Percentiles rank a stretch among this genome's conserved stretches.
phyloP scores from a whole-genome alignment of 2,329 filamentous ascomycete species.

The Penicillium sp. region DNA sequence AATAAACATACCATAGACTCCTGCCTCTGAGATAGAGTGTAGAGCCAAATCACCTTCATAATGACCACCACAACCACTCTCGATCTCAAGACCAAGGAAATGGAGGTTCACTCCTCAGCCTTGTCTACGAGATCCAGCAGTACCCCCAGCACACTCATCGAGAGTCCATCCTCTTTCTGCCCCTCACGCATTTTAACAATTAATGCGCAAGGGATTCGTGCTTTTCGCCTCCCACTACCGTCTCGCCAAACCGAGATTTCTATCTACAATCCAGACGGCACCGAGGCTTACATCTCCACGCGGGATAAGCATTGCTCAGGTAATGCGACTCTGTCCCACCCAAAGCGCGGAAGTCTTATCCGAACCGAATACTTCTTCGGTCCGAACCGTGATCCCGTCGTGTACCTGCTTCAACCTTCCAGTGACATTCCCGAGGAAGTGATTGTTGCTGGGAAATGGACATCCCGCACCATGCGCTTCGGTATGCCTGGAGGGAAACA shows the following conservation, averaged over 20 bases:
- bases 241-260: slow-evolving; percentile 38
- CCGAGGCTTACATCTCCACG: slow-evolving; percentile 52
- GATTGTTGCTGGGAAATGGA: slow-evolving; percentile 41
- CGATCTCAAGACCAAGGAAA: not conserved
- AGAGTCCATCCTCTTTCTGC: slow-evolving; percentile 9
- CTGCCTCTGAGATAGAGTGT: not conserved
- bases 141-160: slow-evolving; percentile 9
- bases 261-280: slow-evolving; percentile 36
- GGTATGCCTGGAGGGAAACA: slow-evolving; percentile 47
- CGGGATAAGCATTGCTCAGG: slow-evolving; percentile 51
- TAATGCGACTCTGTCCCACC: slow-evolving; percentile 48
- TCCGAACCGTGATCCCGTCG: slow-evolving; percentile 51
- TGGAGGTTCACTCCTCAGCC: slow-evolving; percentile 9
- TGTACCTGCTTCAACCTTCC: slow-evolving; percentile 38
- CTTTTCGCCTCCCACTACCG: slow-evolving; percentile 36
- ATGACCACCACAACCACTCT: slow-evolving; percentile 7
- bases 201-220: slow-evolving; percentile 28
- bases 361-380: slow-evolving; percentile 60
- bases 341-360: slow-evolving; percentile 38
- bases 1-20: not conserved
- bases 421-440: slow-evolving; percentile 21
- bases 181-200: slow-evolving; percentile 19
- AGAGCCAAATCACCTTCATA: not conserved
- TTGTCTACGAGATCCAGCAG: slow-evolving; percentile 10
- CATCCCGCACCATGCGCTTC: slow-evolving; percentile 50